A percentile compares a stretch with the other conserved stretches of the same genome.
Evolutionary conservation across 2,329 filamentous ascomycete genomes (phyloP).

Genomic region (Colletotrichum phormii): DNA sequence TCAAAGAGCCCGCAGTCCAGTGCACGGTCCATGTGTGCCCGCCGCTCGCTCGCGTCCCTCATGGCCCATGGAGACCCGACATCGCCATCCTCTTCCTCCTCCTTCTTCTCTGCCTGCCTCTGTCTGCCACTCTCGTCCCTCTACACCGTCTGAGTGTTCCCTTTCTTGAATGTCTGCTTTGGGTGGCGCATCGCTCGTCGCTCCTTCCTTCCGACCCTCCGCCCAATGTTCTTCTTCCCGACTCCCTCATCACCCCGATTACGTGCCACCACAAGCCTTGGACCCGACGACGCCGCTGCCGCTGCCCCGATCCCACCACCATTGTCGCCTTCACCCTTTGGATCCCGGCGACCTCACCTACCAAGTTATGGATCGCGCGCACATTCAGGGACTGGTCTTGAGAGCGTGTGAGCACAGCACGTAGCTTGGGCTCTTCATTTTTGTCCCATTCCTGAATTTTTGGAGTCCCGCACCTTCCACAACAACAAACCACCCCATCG

Average conservation of each 20-base stretch:
- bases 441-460: conserved; percentile 17
- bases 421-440: conserved; percentile 41
- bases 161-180: conserved; percentile 33
- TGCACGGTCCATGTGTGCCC: conserved; percentile 15
- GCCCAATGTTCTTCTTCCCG: conserved; percentile 37
- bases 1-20: not conserved
- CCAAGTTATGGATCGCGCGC: conserved; percentile 49
- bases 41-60: conserved; percentile 21
- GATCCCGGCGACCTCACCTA: not conserved
- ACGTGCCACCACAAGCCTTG: conserved; percentile 35
- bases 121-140: conserved; percentile 6
- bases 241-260: conserved; percentile 27
- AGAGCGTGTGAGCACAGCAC: conserved; percentile 45
- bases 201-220: conserved; percentile 26
- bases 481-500: conserved; percentile 25
- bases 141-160: conserved; percentile 13
- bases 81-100: conserved; percentile 12
- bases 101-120: not conserved
- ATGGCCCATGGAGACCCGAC: conserved; percentile 26
- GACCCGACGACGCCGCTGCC: conserved; percentile 11
- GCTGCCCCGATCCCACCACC: conserved; percentile 25
- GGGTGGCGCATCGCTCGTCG: conserved; percentile 36
- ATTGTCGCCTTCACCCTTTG: conserved; percentile 26
- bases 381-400: conserved; percentile 39
- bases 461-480: conserved; percentile 33